Conservation (phyloP, 2,329 filamentous ascomycete species). For the Fusarium graminum region DNA sequence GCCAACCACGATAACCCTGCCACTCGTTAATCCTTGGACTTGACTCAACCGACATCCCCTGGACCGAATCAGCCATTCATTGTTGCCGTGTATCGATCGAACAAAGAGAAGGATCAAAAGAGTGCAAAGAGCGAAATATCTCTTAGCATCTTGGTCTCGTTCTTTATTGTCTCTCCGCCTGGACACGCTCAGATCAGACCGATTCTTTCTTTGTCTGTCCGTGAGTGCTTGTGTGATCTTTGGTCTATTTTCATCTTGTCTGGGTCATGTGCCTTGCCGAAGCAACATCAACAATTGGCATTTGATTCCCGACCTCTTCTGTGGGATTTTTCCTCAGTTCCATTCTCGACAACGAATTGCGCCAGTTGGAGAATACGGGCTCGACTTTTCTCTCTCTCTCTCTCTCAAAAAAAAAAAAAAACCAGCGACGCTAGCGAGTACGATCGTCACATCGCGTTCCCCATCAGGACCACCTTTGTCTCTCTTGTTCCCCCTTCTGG, state of each 20-base stretch:
- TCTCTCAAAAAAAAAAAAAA: constrained; percentile 28
- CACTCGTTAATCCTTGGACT: constrained; percentile 31
- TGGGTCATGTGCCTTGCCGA: constrained; percentile 29
- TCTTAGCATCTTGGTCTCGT: constrained; percentile 27
- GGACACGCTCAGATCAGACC: constrained; percentile 17
- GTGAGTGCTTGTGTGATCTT: constrained; percentile 31
- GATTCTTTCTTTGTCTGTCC: constrained; percentile 32
- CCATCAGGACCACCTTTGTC: constrained; percentile 34
- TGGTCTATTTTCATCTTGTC: constrained; percentile 5
- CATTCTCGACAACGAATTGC: constrained; percentile 14
- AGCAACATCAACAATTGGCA: constrained; percentile 15
- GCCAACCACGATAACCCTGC: constrained; percentile 35
- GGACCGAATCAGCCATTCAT: constrained; percentile 34
- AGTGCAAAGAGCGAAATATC: constrained; percentile 39
- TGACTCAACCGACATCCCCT: constrained; percentile 12
- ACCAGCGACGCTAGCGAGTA: constrained; percentile 43
- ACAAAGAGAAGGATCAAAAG: constrained; percentile 26
- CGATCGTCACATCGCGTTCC: constrained; percentile 40
- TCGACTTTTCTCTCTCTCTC: constrained; percentile 7
- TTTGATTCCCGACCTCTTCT: constrained; percentile 17
- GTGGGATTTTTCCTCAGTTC: constrained; percentile 1
- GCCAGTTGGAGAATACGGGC: constrained; percentile 15
- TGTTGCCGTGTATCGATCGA: constrained; percentile 24
- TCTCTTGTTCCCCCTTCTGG: constrained; percentile 17
- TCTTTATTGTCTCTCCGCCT: constrained; percentile 22